Evolutionary conservation across 1,139 yeast genomes (phyloP), one percentile per base, ranked within the genome.

Genomic region (Suhomyces anneliseae): DNA sequence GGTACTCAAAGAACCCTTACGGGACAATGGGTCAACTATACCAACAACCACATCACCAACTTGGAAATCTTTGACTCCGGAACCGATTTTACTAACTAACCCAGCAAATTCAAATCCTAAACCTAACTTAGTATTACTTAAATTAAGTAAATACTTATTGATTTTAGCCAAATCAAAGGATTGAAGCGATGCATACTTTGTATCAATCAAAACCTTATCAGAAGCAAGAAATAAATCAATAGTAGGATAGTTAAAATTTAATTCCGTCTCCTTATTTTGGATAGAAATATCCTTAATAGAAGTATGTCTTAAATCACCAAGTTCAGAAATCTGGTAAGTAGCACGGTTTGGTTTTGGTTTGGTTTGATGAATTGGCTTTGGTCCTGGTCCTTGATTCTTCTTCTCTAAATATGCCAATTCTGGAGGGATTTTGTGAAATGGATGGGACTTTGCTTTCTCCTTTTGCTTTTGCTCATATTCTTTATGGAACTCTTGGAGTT

Each of bases 41-140:
- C 79, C 80, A 48, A 70, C 60, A 2, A 75, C 79, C 27, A 47
- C 52, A 46, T 68, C 72, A 7, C 77, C 79, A 38, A 65, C 64
- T 6, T 58, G 54, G 49, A 55, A 71, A 14, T 51, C 57, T 19
- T 54, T 55, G 36, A 61, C 64, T n/a, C 58, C 62, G 9, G 57
- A 40, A 1, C 79, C 78, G 19, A 71, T 65, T 38, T 63, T 64
- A 7, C 59, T 53, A 4, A 75, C 59, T 24, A 57, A 61, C 4
- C 79, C 80, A 11, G 68, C 62, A 56, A 68, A 75, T 47, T 71
- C 77, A 56, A 70, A 71, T 2, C 79, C 80, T 44, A 75, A 57
- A 0, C 78, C 79, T 8, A 75, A 65, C 49, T 70, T 65, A 41
- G 62, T 62, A 44, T 70, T 68, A 50, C 77, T 68, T 35, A 73